These are phyloP conservation scores for Wickerhamiella pararugosa DNA, from an alignment of 1,139 yeast genomes.

Conservation along the genomic window DNA sequence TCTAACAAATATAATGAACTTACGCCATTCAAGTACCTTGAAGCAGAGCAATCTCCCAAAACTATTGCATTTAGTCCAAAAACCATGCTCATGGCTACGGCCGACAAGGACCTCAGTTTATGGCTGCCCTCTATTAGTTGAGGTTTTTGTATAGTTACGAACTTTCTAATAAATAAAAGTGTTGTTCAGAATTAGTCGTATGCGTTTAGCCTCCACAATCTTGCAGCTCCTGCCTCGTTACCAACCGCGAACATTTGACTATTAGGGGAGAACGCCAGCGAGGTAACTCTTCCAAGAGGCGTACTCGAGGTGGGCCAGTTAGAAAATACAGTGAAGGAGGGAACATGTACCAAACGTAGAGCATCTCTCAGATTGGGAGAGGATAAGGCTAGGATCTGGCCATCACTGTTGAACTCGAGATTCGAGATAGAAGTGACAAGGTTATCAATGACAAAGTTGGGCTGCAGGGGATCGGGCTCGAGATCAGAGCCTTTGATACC, in stretches of 20 bases:
- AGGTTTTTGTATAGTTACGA: neutral
- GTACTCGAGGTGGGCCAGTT: slow-evolving; percentile 98
- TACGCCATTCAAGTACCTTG: slow-evolving; percentile 25
- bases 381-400: slow-evolving; percentile 76
- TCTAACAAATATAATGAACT: slow-evolving; percentile 6
- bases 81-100: slow-evolving; percentile 62
- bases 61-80: slow-evolving; percentile 67
- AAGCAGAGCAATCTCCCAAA: slow-evolving; percentile 18
- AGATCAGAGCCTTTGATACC: slow-evolving; percentile 14
- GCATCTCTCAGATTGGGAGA: slow-evolving; percentile 81
- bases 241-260: slow-evolving; percentile 79
- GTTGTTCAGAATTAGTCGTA: slow-evolving; percentile 23
- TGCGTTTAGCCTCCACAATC: slow-evolving; percentile 81
- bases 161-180: neutral
- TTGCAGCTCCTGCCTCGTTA: slow-evolving; percentile 78
- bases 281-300: slow-evolving; percentile 84
- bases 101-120: slow-evolving; percentile 40
- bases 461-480: slow-evolving; percentile 31
- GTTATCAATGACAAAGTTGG: slow-evolving; percentile 47
- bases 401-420: slow-evolving; percentile 68
- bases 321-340: slow-evolving; percentile 69
- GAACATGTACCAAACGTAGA: slow-evolving; percentile 71
- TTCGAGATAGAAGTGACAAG: slow-evolving; percentile 69
- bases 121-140: slow-evolving; percentile 19
- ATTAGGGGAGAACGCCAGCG: slow-evolving; percentile 67